Evolutionary conservation across 768 basidiomycete species (phyloP), one percentile per base, ranked within the genome.

Genomic region (Dacryopinax primogenitus): DNA sequence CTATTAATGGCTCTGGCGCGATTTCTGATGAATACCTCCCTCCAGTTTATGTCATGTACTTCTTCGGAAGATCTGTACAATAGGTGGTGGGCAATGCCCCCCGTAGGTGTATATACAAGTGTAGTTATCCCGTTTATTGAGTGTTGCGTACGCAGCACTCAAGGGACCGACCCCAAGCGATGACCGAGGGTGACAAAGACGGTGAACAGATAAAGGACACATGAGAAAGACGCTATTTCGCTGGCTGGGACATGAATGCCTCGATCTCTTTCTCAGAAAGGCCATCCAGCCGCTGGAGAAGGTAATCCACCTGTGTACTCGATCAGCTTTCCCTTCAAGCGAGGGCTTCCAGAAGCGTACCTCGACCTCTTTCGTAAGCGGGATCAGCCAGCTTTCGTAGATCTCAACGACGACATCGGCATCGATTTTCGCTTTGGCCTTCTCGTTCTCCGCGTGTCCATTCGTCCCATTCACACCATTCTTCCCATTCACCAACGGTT

Each of bases 311-410:
- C 94, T 97, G 70, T 35, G 13, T 36, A 65, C 18, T 28, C 12
- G 41, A 6, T 41, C 41, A 58, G 62, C 63, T 66, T 67, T 66
- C 44, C 64, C 23, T 35, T 23, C 1, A 34, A 21, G 15, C 13
- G 33, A 34, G 33, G 16, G 26, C 15, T 2, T 30, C 65, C 9
- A 28, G 26, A 26, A 15, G 70, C 77, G 58, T 73, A 95, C 95
- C 90, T 99, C 96, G 66, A 99, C 91, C 72, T 96, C 92, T 75
- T 95, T 97, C 0, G 96, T 99, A 69, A 99, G 74, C 9, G 96
- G 96, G 66, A 99, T 99, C 68, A 99, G 93, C 71, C 87, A 92
- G 72, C 87, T 89, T 73, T 93, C 86, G 72, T 99, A 99, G 67
- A 99, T 75, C 72, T 91, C 86, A 26, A 96, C 88, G 16, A 99